Evolutionary conservation across 108 stramenopile genomes (phyloP).

Genomic region (Schizochytrium sp.): DNA sequence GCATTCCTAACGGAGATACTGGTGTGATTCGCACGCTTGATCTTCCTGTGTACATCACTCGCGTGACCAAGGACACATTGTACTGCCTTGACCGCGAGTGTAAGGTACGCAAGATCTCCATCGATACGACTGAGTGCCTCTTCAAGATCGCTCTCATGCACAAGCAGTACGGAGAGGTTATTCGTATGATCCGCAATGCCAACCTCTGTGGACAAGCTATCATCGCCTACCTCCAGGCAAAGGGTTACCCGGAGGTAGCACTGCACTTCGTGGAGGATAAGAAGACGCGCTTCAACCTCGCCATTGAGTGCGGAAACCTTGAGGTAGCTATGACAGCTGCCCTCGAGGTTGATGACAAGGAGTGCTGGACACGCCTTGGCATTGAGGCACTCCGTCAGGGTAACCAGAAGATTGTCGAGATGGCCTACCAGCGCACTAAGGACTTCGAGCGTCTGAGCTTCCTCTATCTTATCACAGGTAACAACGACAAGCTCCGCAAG

Average conservation of each 20-base stretch:
- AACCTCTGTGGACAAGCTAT: conserved; percentile 95
- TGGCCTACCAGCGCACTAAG: conserved; percentile 97
- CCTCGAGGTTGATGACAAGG: conserved; percentile 84
- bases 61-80: conserved; percentile 87
- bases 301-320: conserved; percentile 98
- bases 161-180: conserved; percentile 90
- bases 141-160: conserved; percentile 86
- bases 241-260: conserved; percentile 98
- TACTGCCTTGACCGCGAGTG: conserved; percentile 95
- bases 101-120: conserved; percentile 85
- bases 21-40: conserved; percentile 97
- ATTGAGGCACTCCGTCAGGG: conserved; percentile 95
- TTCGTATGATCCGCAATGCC: conserved; percentile 94
- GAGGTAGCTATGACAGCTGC: conserved; percentile 97
- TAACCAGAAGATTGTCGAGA: conserved; percentile 96
- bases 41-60: conserved; percentile 91
- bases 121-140: conserved; percentile 96
- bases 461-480: conserved; percentile 93
- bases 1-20: conserved; percentile 92
- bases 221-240: conserved; percentile 94
- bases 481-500: conserved; percentile 93
- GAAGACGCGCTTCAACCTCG: conserved; percentile 92
- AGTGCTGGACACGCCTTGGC: conserved; percentile 93
- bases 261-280: conserved; percentile 97
- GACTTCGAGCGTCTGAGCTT: conserved; percentile 97